Evolutionary conservation across 202 grass and related monocot species (phyloP).

Genomic region (Tripidium arundinaceum): DNA sequence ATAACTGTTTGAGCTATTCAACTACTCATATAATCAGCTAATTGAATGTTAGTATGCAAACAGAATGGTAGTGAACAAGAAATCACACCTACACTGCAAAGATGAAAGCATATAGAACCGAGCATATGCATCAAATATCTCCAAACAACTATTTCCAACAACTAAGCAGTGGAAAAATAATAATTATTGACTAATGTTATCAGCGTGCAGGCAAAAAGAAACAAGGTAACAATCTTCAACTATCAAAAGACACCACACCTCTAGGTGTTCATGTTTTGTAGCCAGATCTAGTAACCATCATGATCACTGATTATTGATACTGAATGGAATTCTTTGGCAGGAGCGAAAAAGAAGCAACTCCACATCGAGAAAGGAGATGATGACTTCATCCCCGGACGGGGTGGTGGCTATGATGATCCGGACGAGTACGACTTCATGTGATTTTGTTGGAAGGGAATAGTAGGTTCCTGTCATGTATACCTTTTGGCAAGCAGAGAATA

Average conservation of each 20-base stretch:
- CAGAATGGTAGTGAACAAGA: background rate
- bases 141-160: background rate
- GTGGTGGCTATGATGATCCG: slow-evolving; percentile 43
- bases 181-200: background rate
- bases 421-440: slow-evolving; percentile 97
- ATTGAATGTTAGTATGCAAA: background rate
- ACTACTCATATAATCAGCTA: background rate
- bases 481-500: slow-evolving; percentile 39
- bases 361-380: slow-evolving; percentile 79
- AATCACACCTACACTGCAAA: background rate
- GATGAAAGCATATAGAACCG: too few relatives aligned
- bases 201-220: slow-evolving; percentile 60
- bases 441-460: slow-evolving; percentile 28
- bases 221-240: slow-evolving; percentile 42
- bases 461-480: slow-evolving; percentile 37
- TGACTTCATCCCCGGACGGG: slow-evolving; percentile 40
- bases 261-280: background rate
- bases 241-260: background rate
- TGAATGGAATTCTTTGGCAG: slow-evolving; percentile 32
- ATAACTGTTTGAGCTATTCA: background rate
- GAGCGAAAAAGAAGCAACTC: slow-evolving; percentile 88
- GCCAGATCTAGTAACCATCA: background rate
- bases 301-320: background rate
- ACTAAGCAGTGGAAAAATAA: background rate
- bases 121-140: background rate